Base-by-base conservation (phyloP, 106 monocot genomes). In the Allium fistulosum region DNA sequence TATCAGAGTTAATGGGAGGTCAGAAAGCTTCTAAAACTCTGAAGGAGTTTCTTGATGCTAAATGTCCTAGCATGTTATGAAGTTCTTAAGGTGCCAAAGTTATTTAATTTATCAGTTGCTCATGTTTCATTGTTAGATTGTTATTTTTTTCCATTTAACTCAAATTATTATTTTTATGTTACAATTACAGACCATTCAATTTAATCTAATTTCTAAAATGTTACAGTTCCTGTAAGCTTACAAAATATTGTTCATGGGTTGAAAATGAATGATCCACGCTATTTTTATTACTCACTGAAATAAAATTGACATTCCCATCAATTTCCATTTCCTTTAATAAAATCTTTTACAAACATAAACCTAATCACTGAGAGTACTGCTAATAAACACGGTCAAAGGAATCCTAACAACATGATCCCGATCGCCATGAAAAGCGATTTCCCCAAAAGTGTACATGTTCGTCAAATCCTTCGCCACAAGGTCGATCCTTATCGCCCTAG, bases 41-140 rank as follows among this genome's bases (percentile, higher is more conserved):
- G 52, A 84, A 81, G 75, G 93, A 99, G 45, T 99, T 99, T 68
- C 84, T 99, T 7, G 99, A 93, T 75, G 99, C 93, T 0, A 93
- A 99, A 75, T 99, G 75, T 62, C 93, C 93, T 12, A 93, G 81
- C 22, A 79, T 99, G 82, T 65, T 84, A 14, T 90, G 58, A 61
- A 48, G 11, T 53, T 49, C 9, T 13, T 28, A 52, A 18, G 15
- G 26, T 46, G 9, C 14, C 37, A 37, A 37, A 37, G 2, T 37
- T 37, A 37, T 37, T 37, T 37, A 37, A 37, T 37, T 37, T 37
- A 37, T 37, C 37, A 37, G 37, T 37, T 37, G 37, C 5, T 37
- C 37, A 37, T 37, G 5, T 37, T 37, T 37, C 37, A 37, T 37
- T 37, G 37, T 37, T 37, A 37, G 0, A 37, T 37, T 37, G 37